Evolutionary conservation across 768 basidiomycete species (phyloP).

Genomic region (Russula virescens): DNA sequence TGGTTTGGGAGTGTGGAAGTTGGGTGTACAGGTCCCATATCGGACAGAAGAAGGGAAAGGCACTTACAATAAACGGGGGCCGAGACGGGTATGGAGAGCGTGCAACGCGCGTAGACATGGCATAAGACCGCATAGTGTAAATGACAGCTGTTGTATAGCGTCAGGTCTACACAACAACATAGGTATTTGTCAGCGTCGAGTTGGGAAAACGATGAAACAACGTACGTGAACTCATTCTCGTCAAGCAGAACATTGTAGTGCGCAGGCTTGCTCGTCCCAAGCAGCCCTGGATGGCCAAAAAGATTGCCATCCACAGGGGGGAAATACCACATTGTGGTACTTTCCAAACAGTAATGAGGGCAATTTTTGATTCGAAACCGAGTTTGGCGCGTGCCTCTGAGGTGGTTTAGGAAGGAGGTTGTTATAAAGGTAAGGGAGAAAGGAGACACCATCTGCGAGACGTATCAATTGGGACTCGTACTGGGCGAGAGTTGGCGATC

Average conservation of each 20-base stretch:
- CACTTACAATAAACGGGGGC: conserved; percentile 73
- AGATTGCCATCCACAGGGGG: conserved; percentile 33
- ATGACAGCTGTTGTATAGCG: conserved; percentile 62
- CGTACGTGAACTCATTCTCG: conserved; percentile 56
- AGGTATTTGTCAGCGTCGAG: neutral
- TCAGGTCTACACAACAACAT: conserved; percentile 42
- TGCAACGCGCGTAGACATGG: conserved; percentile 74
- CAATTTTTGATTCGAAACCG: conserved; percentile 57
- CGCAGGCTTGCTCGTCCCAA: conserved; percentile 50
- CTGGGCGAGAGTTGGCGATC: neutral
- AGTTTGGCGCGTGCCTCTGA: conserved; percentile 57
- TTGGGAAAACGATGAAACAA: neutral
- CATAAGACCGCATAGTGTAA: conserved; percentile 71
- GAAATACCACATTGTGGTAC: conserved; percentile 60
- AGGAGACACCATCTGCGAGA: conserved; percentile 43
- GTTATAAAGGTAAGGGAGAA: no score
- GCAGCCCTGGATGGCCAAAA: conserved; percentile 60
- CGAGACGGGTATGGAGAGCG: conserved; percentile 74
- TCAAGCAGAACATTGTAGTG: conserved; percentile 49
- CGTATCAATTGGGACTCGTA: neutral
- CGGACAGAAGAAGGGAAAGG: no score
- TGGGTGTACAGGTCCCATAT: neutral
- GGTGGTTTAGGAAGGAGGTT: no score
- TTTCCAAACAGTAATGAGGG: conserved; percentile 77
- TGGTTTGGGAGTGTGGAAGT: conserved; percentile 29